Evolutionary conservation across 345 rosid genomes (phyloP), one percentile per base, ranked within the genome.

Genomic region (Eucalyptus paniculata): DNA sequence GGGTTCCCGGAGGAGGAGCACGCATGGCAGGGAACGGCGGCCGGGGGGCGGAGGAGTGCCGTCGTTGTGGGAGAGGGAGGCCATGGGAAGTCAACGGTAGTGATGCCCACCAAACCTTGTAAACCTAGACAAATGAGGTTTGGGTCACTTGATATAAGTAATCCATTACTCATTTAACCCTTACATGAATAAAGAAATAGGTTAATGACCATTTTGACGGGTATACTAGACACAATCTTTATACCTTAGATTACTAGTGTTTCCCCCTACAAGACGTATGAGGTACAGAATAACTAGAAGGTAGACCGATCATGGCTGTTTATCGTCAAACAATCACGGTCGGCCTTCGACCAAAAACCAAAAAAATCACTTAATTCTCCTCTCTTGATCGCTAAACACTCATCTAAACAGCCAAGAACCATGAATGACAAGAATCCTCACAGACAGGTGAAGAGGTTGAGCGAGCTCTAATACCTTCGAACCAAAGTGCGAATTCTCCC

Each of bases 401-500:
- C 44, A 69, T 34, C 81, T 21, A 69, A 69, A 69, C 42, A 34
- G 58, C 58, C 58, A 53, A 8, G 58, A 53, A 69, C 42, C 32
- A 69, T 34, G 6, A 69, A 32, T 9, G 44, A 69, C 81, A 69
- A 69, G 32, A 62, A 62, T 62, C 69, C 5, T 62, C 53, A 3
- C 2, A 53, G 4, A 49, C 37, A 54, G 56, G 49, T 9, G 5
- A 56, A 24, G 34, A 51, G 44, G 28, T 32, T 15, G 15, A 37
- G 60, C 50, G 26, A 53, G 44, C 19, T 6, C 44, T 49, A 44
- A 7, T 53, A 92, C 93, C 92, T 92, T 93, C 23, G 49, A 91
- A 58, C 93, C 93, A 16, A 53, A 91, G 90, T 23, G 94, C 89
- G 69, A 88, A 93, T 23, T 90, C 91, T 82, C 89, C 91, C 18